Evolutionary conservation across 306 rosid species (phyloP).

Genomic region (Casuarina glauca): DNA sequence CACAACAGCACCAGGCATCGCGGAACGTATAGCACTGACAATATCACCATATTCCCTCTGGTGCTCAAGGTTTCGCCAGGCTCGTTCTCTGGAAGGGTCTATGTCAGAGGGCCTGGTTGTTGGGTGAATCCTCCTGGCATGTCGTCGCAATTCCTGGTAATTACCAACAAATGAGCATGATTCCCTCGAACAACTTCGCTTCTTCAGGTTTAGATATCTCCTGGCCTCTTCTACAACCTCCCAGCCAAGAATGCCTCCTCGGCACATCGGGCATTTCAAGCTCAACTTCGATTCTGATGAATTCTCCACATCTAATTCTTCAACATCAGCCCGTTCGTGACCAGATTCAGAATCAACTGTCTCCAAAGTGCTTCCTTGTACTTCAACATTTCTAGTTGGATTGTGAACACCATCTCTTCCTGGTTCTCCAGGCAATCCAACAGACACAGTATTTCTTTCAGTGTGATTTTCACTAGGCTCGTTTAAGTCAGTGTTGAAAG

Average conservation of each 20-base stretch:
- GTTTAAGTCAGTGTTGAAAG: slow-evolving; percentile 59
- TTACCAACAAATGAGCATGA: slow-evolving; percentile 80
- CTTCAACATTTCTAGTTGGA: slow-evolving; percentile 59
- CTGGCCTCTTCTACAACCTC: slow-evolving; percentile 88
- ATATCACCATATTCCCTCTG: slow-evolving; percentile 92
- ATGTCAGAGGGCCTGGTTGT: slow-evolving; percentile 65
- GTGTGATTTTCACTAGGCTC: slow-evolving; percentile 57
- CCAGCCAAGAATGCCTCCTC: slow-evolving; percentile 80
- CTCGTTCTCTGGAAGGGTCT: slow-evolving; percentile 81
- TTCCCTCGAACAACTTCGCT: slow-evolving; percentile 86
- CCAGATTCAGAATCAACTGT: slow-evolving; percentile 71
- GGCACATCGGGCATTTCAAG: slow-evolving; percentile 82
- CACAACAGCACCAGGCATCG: slow-evolving; percentile 82
- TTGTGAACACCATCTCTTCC: slow-evolving; percentile 62
- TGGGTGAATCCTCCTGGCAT: slow-evolving; percentile 91
- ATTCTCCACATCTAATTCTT: slow-evolving; percentile 58
- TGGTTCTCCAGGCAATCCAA: slow-evolving; percentile 63
- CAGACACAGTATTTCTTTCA: slow-evolving; percentile 67
- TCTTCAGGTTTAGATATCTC: slow-evolving; percentile 77
- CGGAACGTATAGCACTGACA: slow-evolving; percentile 84
- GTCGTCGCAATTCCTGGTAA: slow-evolving; percentile 85
- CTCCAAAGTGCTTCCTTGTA: slow-evolving; percentile 64
- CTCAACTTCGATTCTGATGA: slow-evolving; percentile 58
- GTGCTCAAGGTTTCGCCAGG: slow-evolving; percentile 79
- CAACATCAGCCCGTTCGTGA: slow-evolving; percentile 62